Evolutionary conservation across 768 basidiomycete species (phyloP).

Genomic region (Cystobasidium onofrii): DNA sequence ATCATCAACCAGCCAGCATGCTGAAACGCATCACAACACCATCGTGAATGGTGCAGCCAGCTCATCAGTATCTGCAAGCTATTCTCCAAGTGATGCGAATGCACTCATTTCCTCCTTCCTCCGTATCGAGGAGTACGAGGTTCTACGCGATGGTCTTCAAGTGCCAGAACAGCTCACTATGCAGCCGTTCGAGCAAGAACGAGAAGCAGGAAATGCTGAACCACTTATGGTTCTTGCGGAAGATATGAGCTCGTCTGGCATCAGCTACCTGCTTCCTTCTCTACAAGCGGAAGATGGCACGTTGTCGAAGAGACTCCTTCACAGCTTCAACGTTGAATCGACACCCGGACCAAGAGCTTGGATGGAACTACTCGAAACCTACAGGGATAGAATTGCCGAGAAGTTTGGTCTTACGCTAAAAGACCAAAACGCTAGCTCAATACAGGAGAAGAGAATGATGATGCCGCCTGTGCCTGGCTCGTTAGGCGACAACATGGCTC

Average conservation of each 20-base stretch:
- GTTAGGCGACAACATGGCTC: neutral
- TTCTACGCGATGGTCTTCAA: slow-evolving; percentile 24
- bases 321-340: slow-evolving; percentile 4
- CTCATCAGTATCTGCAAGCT: neutral
- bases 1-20: neutral
- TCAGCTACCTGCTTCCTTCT: neutral
- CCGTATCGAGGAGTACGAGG: slow-evolving; percentile 18
- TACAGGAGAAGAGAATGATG: neutral
- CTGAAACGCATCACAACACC: neutral
- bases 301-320: neutral
- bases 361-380: neutral
- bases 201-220: neutral
- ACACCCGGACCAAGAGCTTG: neutral
- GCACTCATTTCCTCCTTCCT: slow-evolving; percentile 26
- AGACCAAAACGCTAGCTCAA: neutral
- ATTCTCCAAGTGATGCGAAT: slow-evolving; percentile 1
- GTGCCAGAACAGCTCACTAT: slow-evolving; percentile 13
- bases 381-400: neutral
- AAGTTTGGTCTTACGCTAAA: neutral
- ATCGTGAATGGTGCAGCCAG: neutral
- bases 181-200: neutral
- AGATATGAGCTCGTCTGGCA: neutral
- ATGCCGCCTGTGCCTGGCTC: slow-evolving; percentile 18
- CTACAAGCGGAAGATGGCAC: neutral
- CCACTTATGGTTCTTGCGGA: neutral